phyloP scores from a whole-genome alignment of 208 protist genomes.

The Trypanosoma mega region DNA sequence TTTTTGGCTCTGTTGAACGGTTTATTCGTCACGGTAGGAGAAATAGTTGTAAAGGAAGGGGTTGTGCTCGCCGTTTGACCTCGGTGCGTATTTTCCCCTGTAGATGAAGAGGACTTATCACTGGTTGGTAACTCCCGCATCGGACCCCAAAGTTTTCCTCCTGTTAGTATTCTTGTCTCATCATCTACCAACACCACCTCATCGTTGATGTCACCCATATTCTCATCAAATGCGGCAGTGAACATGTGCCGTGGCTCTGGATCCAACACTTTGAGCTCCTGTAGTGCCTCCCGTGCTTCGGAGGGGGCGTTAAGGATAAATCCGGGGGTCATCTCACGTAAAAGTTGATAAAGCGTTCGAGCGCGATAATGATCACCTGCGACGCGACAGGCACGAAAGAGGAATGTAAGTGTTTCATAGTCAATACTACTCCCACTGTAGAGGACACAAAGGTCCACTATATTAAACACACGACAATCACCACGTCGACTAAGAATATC shows the following conservation, averaged over 20 bases:
- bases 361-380: conserved; percentile 82
- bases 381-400: conserved; percentile 75
- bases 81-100: too few relatives aligned
- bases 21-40: too few relatives aligned
- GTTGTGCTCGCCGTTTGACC: too few relatives aligned
- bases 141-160: conserved; percentile 9
- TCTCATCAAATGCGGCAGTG: not conserved
- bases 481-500: conserved; percentile 61
- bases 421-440: conserved; percentile 78
- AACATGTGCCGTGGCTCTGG: conserved; percentile 61
- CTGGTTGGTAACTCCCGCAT: conserved; percentile 23
- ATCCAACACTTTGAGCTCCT: conserved; percentile 58
- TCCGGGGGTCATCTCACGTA: conserved; percentile 75
- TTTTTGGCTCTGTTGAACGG: too few relatives aligned
- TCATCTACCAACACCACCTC: conserved; percentile 14
- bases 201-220: not conserved
- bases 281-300: conserved; percentile 49
- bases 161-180: not conserved
- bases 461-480: conserved; percentile 84
- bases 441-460: conserved; percentile 83
- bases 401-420: conserved; percentile 62
- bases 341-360: conserved; percentile 62
- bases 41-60: too few relatives aligned
- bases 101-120: too few relatives aligned
- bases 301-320: conserved; percentile 70